These are phyloP conservation scores for Apiotrichum sp. DNA, from an alignment of 1,284 basidiomycete species.

Conservation along the genomic window DNA sequence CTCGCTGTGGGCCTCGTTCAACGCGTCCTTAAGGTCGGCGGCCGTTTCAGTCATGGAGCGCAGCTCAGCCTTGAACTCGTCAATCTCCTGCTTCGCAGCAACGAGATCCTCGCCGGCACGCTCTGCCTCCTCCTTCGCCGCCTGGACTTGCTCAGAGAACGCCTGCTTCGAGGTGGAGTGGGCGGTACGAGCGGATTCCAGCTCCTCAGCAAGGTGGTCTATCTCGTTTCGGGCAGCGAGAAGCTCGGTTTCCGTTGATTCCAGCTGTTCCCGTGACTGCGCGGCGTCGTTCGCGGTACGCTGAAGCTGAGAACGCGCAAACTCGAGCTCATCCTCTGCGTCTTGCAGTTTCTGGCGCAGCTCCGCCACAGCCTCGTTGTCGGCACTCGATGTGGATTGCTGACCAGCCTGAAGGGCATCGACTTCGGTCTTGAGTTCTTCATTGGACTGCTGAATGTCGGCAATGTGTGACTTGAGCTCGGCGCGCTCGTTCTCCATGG, in stretches of 20 bases:
- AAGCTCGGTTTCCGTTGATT: not conserved
- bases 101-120: not conserved
- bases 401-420: not conserved
- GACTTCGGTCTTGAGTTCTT: slow-evolving; percentile 1
- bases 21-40: not conserved
- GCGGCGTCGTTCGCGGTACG: not conserved
- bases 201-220: not conserved
- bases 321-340: not conserved
- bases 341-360: not conserved
- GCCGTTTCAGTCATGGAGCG: not conserved
- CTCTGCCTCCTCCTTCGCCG: not conserved
- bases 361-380: not conserved
- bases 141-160: not conserved
- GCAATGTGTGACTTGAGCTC: not conserved
- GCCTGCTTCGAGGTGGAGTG: not conserved
- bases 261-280: not conserved
- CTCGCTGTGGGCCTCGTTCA: not conserved
- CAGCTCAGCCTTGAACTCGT: not conserved
- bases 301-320: not conserved
- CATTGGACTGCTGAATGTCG: not conserved
- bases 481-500: not conserved
- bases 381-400: not conserved
- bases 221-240: not conserved
- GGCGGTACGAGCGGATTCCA: not conserved
- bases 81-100: not conserved